phyloP scores from a whole-genome alignment of 2,329 filamentous ascomycete genomes.

The Diaporthe destruens region DNA sequence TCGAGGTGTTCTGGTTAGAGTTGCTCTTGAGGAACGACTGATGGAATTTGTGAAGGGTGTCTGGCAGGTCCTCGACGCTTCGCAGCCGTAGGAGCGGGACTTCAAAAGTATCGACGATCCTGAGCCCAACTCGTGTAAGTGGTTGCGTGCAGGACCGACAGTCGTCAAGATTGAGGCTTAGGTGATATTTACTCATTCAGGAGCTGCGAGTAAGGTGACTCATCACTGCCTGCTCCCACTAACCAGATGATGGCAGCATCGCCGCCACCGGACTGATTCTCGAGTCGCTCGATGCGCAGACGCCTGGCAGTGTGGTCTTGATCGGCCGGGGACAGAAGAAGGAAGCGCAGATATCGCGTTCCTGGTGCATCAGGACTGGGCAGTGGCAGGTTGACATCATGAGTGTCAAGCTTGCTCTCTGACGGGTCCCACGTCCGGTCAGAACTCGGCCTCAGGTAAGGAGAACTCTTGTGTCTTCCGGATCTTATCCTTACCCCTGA shows the following conservation, averaged over 20 bases:
- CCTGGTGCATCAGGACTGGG: slow-evolving; percentile 32
- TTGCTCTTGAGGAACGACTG: slow-evolving; percentile 50
- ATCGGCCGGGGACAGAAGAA: slow-evolving; percentile 57
- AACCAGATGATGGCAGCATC: slow-evolving; percentile 61
- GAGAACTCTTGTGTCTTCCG: background rate
- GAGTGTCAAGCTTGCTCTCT: slow-evolving; percentile 58
- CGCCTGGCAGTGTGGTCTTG: slow-evolving; percentile 46
- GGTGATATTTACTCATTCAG: slow-evolving; percentile 57
- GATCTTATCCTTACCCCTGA: slow-evolving; percentile 44
- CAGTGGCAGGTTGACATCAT: slow-evolving; percentile 61
- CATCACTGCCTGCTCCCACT: slow-evolving; percentile 49
- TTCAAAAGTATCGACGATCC: slow-evolving; percentile 51
- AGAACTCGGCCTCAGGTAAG: background rate
- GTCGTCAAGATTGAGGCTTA: background rate
- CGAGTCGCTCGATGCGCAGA: slow-evolving; percentile 56
- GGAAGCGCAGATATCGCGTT: slow-evolving; percentile 50
- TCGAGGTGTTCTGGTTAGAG: background rate
- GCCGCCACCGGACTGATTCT: slow-evolving; percentile 54
- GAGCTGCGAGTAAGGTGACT: slow-evolving; percentile 56
- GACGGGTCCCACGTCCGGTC: background rate
- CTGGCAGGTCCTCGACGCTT: slow-evolving; percentile 51
- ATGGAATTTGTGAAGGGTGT: slow-evolving; percentile 54
- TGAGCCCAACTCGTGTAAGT: slow-evolving; percentile 40
- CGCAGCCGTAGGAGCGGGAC: slow-evolving; percentile 60
- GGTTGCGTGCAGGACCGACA: background rate